phyloP scores from a whole-genome alignment of 2,329 filamentous ascomycete genomes.

The Penicillium digitatum region DNA sequence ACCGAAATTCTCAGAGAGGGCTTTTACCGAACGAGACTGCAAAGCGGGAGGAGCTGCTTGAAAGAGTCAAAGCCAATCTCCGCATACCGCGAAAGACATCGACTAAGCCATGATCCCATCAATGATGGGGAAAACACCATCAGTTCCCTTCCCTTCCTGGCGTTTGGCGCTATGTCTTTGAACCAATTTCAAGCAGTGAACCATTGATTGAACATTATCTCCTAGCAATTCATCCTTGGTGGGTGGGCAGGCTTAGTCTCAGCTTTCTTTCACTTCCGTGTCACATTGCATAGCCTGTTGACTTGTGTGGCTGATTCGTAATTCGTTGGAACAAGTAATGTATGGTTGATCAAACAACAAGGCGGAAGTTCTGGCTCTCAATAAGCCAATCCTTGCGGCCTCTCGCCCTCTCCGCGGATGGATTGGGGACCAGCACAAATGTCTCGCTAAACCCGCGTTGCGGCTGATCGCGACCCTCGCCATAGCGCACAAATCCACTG shows the following conservation, averaged over 20 bases:
- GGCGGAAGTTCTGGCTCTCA: slow-evolving; percentile 67
- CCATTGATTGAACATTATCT: not conserved
- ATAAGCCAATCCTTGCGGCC: slow-evolving; percentile 61
- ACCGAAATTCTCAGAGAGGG: slow-evolving; percentile 51
- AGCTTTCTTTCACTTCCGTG: not conserved
- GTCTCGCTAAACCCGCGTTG: slow-evolving; percentile 73
- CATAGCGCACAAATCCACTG: slow-evolving; percentile 67
- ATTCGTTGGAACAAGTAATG: not conserved
- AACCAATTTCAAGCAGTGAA: not conserved
- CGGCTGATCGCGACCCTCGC: slow-evolving; percentile 56
- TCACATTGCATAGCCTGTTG: not conserved
- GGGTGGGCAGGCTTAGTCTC: not conserved
- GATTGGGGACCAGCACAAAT: slow-evolving; percentile 74
- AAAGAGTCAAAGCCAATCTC: slow-evolving; percentile 67
- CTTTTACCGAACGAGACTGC: slow-evolving; percentile 58
- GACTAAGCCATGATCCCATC: slow-evolving; percentile 1
- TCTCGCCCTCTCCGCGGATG: slow-evolving; percentile 50
- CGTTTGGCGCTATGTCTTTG: not conserved
- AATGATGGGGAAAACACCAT: slow-evolving; percentile 1
- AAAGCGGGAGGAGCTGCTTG: slow-evolving; percentile 61
- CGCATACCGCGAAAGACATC: slow-evolving; percentile 40
- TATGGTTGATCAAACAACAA: slow-evolving; percentile 41
- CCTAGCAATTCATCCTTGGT: not conserved
- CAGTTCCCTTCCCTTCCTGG: not conserved
- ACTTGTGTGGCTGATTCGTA: not conserved